Evolutionary conservation across 2,329 filamentous ascomycete species (phyloP), one percentile per base, ranked within the genome.

Genomic region (Harringtonia lauricola): DNA sequence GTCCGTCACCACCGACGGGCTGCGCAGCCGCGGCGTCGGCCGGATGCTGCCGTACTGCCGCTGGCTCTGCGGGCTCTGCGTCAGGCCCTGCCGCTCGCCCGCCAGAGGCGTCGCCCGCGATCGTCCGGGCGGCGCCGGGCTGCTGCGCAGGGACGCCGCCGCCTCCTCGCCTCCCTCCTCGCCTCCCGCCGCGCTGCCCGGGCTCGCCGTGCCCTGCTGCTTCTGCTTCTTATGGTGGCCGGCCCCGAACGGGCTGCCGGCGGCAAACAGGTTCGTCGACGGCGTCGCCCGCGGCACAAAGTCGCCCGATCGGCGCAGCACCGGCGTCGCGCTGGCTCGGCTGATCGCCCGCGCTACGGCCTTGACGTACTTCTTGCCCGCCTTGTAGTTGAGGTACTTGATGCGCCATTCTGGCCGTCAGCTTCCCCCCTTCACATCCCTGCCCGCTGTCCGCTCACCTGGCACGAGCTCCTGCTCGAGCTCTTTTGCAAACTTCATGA

Each of bases 301-400:
- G 19, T 63, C 59, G 30, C 53, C 53, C 44, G 54, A 57, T 30
- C 53, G 58, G 21, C 55, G 52, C 10, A 58, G 48, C 36, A 56
- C 59, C 10, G 79, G 74, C 0, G 76, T 74, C 46, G 67, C 7
- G 47, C 74, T 67, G 59, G 76, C 62, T 66, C 77, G 64, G 66
- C 75, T 71, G 49, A 92, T 73, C 47, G 87, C 86, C 49, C 83
- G 76, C 21, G 73, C 65, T 42, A 95, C 81, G 45, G 79, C 80
- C 63, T 95, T 96, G 62, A 96, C 73, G 59, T 88, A 83, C 66
- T 95, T 95, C 67, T 96, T 96, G 48, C 88, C 90, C 45, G 80
- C 80, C 72, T 94, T 95, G 71, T 96, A 96, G 64, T 95, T 79
- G 54, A 96, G 74, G 62, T 95, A 96, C 63, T 95, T 94, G 61